Evolutionary conservation across 2,329 filamentous ascomycete species (phyloP).

Genomic region (Calonectria pteridis): DNA sequence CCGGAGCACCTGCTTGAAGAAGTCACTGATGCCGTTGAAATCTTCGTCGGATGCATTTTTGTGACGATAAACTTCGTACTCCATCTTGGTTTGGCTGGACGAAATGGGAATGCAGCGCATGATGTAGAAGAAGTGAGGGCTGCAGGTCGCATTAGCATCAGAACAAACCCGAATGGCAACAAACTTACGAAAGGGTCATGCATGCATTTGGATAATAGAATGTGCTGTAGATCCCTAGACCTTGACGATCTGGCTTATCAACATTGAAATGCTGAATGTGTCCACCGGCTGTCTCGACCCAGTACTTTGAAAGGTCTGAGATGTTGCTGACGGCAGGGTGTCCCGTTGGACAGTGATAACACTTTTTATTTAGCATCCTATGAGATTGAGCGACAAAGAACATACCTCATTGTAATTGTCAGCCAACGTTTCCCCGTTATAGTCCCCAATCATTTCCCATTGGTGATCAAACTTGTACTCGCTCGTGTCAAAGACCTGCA

Average conservation of each 20-base stretch:
- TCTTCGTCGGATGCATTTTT: conserved; percentile 59
- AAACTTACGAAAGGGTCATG: conserved; percentile 60
- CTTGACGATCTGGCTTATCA: conserved; percentile 58
- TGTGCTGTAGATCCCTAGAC: conserved; percentile 55
- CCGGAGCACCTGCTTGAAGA: conserved; percentile 69
- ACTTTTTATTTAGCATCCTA: conserved; percentile 40
- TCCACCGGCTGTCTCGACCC: conserved; percentile 59
- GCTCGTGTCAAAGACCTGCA: conserved; percentile 58
- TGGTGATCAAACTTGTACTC: conserved; percentile 67
- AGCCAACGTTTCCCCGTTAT: conserved; percentile 69
- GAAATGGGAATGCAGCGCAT: conserved; percentile 68
- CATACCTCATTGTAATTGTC: conserved; percentile 70
- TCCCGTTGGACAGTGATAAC: conserved; percentile 71
- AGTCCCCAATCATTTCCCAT: conserved; percentile 67
- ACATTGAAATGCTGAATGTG: conserved; percentile 63
- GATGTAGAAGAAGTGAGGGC: conserved; percentile 66
- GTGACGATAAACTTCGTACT: conserved; percentile 63
- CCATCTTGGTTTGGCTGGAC: conserved; percentile 22
- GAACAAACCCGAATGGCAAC: accelerated
- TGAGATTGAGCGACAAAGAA: neutral
- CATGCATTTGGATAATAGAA: conserved; percentile 64
- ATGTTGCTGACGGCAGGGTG: conserved; percentile 68
- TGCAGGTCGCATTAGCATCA: neutral
- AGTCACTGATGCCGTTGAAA: conserved; percentile 59
- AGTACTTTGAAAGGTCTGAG: conserved; percentile 66